These are phyloP conservation scores for Verruconis gallopava DNA, from an alignment of 2,329 filamentous ascomycete genomes.

Conservation along the genomic window DNA sequence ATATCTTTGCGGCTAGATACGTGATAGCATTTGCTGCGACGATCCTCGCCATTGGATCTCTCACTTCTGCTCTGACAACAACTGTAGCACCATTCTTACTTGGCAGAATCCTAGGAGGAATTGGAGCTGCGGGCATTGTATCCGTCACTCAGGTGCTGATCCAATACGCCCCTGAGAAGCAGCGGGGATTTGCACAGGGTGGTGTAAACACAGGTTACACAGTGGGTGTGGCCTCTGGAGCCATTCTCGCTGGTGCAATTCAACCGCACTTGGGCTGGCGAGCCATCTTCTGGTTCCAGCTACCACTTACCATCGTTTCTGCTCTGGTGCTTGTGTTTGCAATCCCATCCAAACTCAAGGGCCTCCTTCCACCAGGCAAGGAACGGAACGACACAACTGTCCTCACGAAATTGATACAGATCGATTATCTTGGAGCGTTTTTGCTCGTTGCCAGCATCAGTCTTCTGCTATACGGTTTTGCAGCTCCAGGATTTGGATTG, in stretches of 20 bases:
- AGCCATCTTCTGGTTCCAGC: constrained; percentile 59
- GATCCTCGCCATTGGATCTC: constrained; percentile 46
- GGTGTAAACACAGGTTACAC: constrained; percentile 63
- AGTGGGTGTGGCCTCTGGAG: constrained; percentile 56
- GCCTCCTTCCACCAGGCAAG: constrained; percentile 19
- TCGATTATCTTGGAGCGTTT: constrained; percentile 64
- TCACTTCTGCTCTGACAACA: constrained; percentile 49
- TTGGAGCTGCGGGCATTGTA: constrained; percentile 59
- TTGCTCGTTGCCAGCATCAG: constrained; percentile 54
- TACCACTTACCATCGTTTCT: constrained; percentile 48
- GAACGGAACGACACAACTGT: background rate
- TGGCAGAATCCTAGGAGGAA: constrained; percentile 54
- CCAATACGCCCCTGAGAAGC: constrained; percentile 54
- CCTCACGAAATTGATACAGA: constrained; percentile 38
- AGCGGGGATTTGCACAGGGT: constrained; percentile 61
- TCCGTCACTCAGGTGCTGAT: constrained; percentile 63
- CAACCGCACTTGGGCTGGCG: constrained; percentile 57
- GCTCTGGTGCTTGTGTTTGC: constrained; percentile 51
- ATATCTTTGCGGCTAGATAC: constrained; percentile 56
- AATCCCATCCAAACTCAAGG: constrained; percentile 40
- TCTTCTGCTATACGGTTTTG: constrained; percentile 58
- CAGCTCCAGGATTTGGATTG: constrained; percentile 47
- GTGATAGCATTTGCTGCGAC: constrained; percentile 51
- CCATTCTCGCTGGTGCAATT: constrained; percentile 54
- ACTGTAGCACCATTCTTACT: constrained; percentile 51